phyloP scores from a whole-genome alignment of 768 basidiomycete species.

The Clavulina sp. region DNA sequence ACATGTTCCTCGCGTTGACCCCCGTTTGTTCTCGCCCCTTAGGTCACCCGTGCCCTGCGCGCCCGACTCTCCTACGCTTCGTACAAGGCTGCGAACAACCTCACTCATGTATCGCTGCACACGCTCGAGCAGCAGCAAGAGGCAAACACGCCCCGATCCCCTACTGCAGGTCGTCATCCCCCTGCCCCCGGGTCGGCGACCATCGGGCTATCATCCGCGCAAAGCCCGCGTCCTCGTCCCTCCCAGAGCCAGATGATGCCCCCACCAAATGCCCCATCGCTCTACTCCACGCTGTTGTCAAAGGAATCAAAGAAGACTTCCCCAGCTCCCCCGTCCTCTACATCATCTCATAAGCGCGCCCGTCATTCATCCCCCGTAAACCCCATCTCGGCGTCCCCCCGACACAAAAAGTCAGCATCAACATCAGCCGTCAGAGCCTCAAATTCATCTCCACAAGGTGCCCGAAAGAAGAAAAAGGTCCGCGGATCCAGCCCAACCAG shows the following conservation, averaged over 20 bases:
- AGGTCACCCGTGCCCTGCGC: constrained; percentile 70
- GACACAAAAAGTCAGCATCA: background rate
- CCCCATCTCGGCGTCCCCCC: background rate
- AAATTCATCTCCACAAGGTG: background rate
- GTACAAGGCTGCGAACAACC: constrained; percentile 64
- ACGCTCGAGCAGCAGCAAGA: constrained; percentile 36
- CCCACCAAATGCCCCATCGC: constrained; percentile 10
- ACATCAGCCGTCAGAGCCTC: background rate
- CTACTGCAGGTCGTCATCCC: constrained; percentile 8
- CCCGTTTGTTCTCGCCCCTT: too few relatives aligned
- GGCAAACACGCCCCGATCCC: constrained; percentile 4
- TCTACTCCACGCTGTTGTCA: constrained; percentile 10
- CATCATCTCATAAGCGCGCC: constrained; percentile 9
- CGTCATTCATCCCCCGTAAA: constrained; percentile 1
- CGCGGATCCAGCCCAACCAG: background rate
- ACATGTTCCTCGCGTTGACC: background rate
- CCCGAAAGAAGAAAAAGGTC: constrained; percentile 1
- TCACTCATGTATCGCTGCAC: constrained; percentile 43
- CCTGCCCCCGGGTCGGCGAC: constrained; percentile 26
- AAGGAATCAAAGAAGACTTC: too few relatives aligned
- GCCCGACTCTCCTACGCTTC: constrained; percentile 69
- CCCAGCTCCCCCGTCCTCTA: constrained; percentile 1
- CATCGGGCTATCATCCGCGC: constrained; percentile 31
- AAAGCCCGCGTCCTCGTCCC: constrained; percentile 14
- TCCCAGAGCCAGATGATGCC: constrained; percentile 10